Conservation (phyloP, 2,329 filamentous ascomycete species). For the Arthrobotrys entomopaga region DNA sequence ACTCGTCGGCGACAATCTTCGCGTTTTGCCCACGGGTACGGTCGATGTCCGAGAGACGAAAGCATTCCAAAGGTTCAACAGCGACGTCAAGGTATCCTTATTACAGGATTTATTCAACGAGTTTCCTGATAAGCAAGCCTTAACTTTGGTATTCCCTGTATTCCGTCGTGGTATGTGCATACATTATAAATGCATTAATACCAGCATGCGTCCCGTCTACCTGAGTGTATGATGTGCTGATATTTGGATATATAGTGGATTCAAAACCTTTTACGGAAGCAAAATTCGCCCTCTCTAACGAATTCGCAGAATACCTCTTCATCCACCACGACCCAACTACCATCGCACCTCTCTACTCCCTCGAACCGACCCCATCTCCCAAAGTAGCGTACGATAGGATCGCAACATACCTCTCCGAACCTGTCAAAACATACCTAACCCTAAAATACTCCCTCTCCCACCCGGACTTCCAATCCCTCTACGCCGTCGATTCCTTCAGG, state of each 20-base stretch:
- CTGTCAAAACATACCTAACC: slow-evolving; percentile 15
- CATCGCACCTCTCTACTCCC: slow-evolving; percentile 26
- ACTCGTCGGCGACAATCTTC: slow-evolving; percentile 19
- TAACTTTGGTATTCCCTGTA: slow-evolving; percentile 1
- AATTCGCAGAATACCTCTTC: slow-evolving; percentile 45
- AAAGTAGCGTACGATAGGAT: slow-evolving; percentile 30
- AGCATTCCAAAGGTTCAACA: slow-evolving; percentile 12
- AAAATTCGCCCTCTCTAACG: slow-evolving; percentile 21
- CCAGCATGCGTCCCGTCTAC: neutral
- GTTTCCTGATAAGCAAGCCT: neutral
- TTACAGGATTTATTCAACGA: neutral
- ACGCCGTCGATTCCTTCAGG: neutral
- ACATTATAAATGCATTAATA: neutral
- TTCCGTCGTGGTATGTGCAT: slow-evolving; percentile 4
- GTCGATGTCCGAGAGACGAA: slow-evolving; percentile 14
- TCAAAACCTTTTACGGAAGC: slow-evolving; percentile 7
- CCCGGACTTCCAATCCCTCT: neutral
- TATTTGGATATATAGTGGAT: slow-evolving; percentile 13
- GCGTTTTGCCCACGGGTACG: slow-evolving; percentile 22
- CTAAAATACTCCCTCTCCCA: slow-evolving; percentile 11
- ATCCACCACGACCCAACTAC: slow-evolving; percentile 20
- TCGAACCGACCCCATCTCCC: slow-evolving; percentile 7
- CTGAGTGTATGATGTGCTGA: neutral
- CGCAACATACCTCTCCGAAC: slow-evolving; percentile 6
- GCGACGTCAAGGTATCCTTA: slow-evolving; percentile 15